Evolutionary conservation across 73 alveolate genomes (phyloP).

Genomic region (Paramecium biaurelia): DNA sequence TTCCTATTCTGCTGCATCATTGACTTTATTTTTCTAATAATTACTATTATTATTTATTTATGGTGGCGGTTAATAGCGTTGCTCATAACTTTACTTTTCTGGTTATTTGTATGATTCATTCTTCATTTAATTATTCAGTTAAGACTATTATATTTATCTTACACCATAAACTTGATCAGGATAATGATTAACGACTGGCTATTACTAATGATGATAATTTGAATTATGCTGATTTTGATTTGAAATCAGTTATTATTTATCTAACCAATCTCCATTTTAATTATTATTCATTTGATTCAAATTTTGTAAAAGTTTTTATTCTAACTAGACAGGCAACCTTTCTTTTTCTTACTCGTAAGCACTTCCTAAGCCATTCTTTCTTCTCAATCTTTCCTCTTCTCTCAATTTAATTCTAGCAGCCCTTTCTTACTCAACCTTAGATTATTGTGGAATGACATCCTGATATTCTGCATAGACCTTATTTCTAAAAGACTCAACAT

Average conservation of each 20-base stretch:
- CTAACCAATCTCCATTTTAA: conserved; percentile 36
- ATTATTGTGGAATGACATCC: conserved; percentile 17
- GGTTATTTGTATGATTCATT: not conserved
- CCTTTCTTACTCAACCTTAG: conserved; percentile 11
- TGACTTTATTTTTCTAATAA: not conserved
- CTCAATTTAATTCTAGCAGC: conserved; percentile 32
- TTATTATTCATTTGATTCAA: conserved; percentile 11
- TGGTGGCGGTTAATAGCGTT: not conserved
- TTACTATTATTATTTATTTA: not conserved
- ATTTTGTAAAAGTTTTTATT: not conserved
- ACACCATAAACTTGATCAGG: not conserved
- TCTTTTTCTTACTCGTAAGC: conserved; percentile 25
- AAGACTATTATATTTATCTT: not conserved
- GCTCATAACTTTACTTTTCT: not conserved
- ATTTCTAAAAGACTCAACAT: not conserved
- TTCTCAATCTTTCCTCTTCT: conserved; percentile 39
- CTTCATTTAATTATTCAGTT: not conserved
- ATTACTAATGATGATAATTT: not conserved
- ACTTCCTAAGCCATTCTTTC: conserved; percentile 52
- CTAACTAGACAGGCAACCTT: not conserved
- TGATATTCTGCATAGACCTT: not conserved
- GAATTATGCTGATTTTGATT: not conserved
- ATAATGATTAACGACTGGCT: not conserved
- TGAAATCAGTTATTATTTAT: not conserved
- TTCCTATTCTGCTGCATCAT: not conserved